Evolutionary conservation across 768 basidiomycete genomes (phyloP), one percentile per base, ranked within the genome.

Genomic region (Kwoniella sp.): DNA sequence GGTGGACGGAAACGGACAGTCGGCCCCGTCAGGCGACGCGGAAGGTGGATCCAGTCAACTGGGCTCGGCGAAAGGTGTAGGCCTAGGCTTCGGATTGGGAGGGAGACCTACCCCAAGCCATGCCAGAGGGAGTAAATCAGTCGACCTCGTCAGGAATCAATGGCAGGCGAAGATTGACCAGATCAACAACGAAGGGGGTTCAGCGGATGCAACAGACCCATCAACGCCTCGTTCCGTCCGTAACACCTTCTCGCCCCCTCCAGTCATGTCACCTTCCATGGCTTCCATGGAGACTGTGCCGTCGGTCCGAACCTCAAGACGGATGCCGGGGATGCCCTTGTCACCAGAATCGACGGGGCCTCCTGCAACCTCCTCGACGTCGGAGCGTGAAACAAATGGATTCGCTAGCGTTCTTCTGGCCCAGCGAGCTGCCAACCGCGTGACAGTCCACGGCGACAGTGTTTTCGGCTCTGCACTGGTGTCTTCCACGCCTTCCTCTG

Each of bases 151-250:
- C n/a, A 38, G 67, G 20, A 52, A 54, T 17, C 56, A 64, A 49
- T 69, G 67, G 67, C 60, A 69, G 45, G 59, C 65, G 3, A 64
- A 62, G 50, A 67, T 67, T 34, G 39, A 41, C 20, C 42, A 32
- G 37, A 5, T 38, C n/a, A 43, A 41, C 31, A 48, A 32, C 20
- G 42, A 15, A 4, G 26, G 26, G 3, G 14, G 6, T 15, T 19
- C 27, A 11, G 47, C 29, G 17, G 56, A 38, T 14, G 26, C 47
- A 1, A 26, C 45, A 17, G 34, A 25, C n/a, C 47, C 53, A 14
- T 32, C 32, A 31, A 52, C 61, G 6, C 57, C 57, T 31, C 44
- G 50, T 15, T 46, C 57, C 1, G 34, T 27, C 17, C 33, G 54
- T 23, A 49, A 22, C 17, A 40, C 46, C 15, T 56, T 60, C 45